These are phyloP conservation scores for Lactarius hengduanensis DNA, from an alignment of 768 basidiomycete genomes.

Conservation along the genomic window DNA sequence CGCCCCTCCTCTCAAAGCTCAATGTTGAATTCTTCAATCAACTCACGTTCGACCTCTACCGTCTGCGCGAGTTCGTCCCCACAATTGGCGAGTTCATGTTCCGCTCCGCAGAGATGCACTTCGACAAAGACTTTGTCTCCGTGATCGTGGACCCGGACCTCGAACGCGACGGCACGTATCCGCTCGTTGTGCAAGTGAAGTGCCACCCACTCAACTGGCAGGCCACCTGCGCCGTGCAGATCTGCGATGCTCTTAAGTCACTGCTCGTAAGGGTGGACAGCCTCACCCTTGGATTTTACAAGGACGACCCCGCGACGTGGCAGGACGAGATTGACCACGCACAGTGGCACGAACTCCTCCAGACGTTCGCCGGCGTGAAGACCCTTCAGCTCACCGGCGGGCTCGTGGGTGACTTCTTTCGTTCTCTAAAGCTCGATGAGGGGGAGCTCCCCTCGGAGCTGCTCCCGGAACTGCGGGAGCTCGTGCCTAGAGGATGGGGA, in stretches of 20 bases:
- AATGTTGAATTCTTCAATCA: background rate
- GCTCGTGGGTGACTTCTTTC: slow-evolving; percentile 6
- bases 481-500: slow-evolving; percentile 9
- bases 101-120: background rate
- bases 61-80: background rate
- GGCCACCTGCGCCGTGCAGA: background rate
- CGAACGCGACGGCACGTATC: background rate
- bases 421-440: background rate
- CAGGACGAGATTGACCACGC: background rate
- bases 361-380: background rate
- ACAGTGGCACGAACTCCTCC: slow-evolving; percentile 2
- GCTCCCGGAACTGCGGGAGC: background rate
- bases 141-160: background rate
- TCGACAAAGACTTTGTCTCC: background rate
- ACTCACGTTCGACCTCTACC: background rate
- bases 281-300: slow-evolving; percentile 10
- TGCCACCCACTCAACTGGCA: slow-evolving; percentile 3
- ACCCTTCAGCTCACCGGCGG: slow-evolving; percentile 7
- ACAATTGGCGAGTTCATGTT: background rate
- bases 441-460: background rate
- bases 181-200: slow-evolving; percentile 1
- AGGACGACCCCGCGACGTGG: background rate
- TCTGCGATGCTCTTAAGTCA: slow-evolving; percentile 1
- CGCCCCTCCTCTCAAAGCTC: background rate
- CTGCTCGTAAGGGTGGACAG: background rate